Percentiles rank a stretch among this genome's conserved stretches.
These are phyloP conservation scores for Phytophthora melonis DNA, from an alignment of 352 stramenopile species.

Conservation along the genomic window DNA sequence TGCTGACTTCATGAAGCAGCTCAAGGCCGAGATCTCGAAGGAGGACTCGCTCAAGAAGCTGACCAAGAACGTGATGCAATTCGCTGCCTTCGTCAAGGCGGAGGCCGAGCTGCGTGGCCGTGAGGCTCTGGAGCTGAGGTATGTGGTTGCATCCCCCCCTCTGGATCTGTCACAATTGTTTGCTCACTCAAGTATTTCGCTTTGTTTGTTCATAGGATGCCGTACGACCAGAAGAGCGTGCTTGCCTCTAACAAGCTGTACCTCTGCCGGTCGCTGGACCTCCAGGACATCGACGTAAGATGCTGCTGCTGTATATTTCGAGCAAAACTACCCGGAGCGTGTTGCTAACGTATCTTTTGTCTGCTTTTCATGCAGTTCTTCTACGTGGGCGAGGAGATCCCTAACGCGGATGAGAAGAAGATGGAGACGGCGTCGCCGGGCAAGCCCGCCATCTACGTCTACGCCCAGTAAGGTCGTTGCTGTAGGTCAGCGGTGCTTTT, in stretches of 20 bases:
- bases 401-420: slow-evolving; percentile 85
- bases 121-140: slow-evolving; percentile 94
- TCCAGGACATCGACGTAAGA: slow-evolving; percentile 83
- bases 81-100: slow-evolving; percentile 95
- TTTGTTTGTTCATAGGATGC: slow-evolving; percentile 68
- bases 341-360: slow-evolving; percentile 7
- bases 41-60: slow-evolving; percentile 89
- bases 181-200: slow-evolving; percentile 22
- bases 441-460: slow-evolving; percentile 85
- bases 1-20: slow-evolving; percentile 87
- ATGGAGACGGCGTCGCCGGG: slow-evolving; percentile 82
- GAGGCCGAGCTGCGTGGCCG: slow-evolving; percentile 93
- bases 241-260: slow-evolving; percentile 94
- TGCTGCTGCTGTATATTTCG: background rate
- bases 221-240: slow-evolving; percentile 96
- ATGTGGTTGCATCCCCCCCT: slow-evolving; percentile 14
- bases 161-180: slow-evolving; percentile 8
- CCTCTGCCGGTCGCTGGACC: slow-evolving; percentile 87
- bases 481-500: slow-evolving; percentile 1
- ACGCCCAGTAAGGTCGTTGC: slow-evolving; percentile 53
- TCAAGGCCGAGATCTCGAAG: slow-evolving; percentile 80
- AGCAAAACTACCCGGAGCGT: background rate
- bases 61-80: slow-evolving; percentile 98
- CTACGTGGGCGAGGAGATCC: slow-evolving; percentile 76
- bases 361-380: slow-evolving; percentile 62